Conservation (phyloP, 164 flowering plant species). For the Santalum album region DNA sequence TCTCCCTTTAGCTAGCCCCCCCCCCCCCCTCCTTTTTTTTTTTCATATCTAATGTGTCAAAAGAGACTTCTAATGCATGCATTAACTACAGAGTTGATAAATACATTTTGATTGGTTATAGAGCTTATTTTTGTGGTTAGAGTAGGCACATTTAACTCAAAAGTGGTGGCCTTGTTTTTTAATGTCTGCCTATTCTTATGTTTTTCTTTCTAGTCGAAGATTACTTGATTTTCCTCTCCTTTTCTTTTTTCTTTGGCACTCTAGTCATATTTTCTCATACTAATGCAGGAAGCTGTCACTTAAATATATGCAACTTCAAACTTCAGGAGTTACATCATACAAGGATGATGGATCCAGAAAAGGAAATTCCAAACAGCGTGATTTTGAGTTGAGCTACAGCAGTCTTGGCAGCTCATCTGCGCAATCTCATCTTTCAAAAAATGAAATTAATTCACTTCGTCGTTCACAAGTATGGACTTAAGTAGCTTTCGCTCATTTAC, state of each 20-base stretch:
- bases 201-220: neutral
- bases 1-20: too few species aligned
- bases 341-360: slow-evolving; percentile 57
- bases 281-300: slow-evolving; percentile 77
- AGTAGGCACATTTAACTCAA: too few species aligned
- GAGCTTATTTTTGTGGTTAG: too few species aligned
- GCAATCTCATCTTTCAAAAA: slow-evolving; percentile 50
- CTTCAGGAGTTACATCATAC: slow-evolving; percentile 33
- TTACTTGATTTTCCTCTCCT: neutral
- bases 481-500: neutral
- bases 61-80: too few species aligned
- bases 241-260: neutral
- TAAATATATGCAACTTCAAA: slow-evolving; percentile 51
- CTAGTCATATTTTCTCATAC: neutral
- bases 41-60: too few species aligned
- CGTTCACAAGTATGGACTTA: slow-evolving; percentile 66
- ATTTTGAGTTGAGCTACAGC: slow-evolving; percentile 20
- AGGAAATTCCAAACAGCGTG: slow-evolving; percentile 51
- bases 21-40: too few species aligned
- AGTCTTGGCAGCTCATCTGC: slow-evolving; percentile 17
- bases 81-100: too few species aligned
- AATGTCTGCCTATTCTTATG: neutral
- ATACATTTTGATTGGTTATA: too few species aligned
- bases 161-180: neutral
- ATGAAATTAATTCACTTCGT: slow-evolving; percentile 58